These are phyloP conservation scores for Petunia secreta DNA, from an alignment of 257 asterid genomes.

Conservation along the genomic window DNA sequence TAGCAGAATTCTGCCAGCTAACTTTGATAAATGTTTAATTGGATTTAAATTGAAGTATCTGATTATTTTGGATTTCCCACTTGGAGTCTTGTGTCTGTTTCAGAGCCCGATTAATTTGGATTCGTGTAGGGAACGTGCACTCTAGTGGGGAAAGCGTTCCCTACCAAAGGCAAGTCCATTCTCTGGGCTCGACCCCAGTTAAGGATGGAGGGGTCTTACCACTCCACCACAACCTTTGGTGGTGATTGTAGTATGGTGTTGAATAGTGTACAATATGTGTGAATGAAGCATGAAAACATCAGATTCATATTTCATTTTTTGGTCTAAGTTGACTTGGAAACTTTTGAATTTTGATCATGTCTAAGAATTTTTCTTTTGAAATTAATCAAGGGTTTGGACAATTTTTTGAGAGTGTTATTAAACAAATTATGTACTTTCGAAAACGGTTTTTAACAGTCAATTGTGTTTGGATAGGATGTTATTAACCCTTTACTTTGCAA, in stretches of 20 bases:
- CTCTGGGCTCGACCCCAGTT: background rate
- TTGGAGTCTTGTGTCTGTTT: too few relatives aligned
- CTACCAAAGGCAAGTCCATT: background rate
- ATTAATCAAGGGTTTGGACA: constrained; percentile 3
- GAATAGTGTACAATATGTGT: background rate
- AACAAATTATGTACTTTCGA: background rate
- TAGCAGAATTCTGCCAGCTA: background rate
- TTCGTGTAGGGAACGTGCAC: too few relatives aligned
- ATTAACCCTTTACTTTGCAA: background rate
- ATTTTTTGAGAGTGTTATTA: background rate
- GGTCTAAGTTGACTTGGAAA: background rate
- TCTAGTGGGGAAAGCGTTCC: too few relatives aligned
- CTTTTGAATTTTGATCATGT: background rate
- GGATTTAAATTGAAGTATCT: background rate
- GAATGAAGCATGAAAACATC: background rate
- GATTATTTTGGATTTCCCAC: background rate
- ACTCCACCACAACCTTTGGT: background rate
- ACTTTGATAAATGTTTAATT: background rate
- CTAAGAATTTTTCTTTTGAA: background rate
- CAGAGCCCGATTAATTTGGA: too few relatives aligned
- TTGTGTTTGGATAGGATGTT: background rate
- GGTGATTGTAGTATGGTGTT: background rate
- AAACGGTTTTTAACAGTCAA: background rate
- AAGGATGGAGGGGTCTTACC: background rate
- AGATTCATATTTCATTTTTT: background rate